Percentiles rank a stretch among this genome's conserved stretches.
These are phyloP conservation scores for Aspergillus floridensis DNA, from an alignment of 2,329 filamentous ascomycete genomes.

Conservation along the genomic window DNA sequence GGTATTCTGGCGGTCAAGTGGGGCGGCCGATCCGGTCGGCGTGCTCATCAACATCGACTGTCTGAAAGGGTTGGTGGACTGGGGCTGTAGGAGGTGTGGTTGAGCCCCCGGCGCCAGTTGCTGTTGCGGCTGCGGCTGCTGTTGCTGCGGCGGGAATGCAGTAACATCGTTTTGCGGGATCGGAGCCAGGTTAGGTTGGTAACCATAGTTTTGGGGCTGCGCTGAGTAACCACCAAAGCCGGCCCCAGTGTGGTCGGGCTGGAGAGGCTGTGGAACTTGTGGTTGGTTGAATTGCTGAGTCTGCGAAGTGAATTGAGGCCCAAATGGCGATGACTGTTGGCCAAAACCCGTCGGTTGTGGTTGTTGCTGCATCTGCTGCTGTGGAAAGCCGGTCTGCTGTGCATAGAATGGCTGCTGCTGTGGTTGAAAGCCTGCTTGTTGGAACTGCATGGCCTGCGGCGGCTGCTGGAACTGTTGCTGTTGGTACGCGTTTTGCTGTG, in stretches of 20 bases:
- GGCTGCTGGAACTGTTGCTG: conserved; percentile 31
- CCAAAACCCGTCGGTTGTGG: conserved; percentile 38
- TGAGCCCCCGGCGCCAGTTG: conserved; percentile 21
- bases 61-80: conserved; percentile 87
- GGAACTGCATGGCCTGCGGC: conserved; percentile 40
- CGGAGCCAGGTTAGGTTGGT: conserved; percentile 42
- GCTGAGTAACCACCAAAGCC: conserved; percentile 80
- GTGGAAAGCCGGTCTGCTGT: conserved; percentile 36
- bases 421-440: conserved; percentile 32
- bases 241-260: conserved; percentile 66
- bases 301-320: conserved; percentile 26
- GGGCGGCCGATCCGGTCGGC: conserved; percentile 50
- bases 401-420: conserved; percentile 22
- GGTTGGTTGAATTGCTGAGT: conserved; percentile 39
- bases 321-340: conserved; percentile 20
- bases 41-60: conserved; percentile 70
- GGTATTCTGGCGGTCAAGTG: conserved; percentile 64
- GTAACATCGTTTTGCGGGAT: conserved; percentile 52
- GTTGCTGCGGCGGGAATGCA: conserved; percentile 47
- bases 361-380: conserved; percentile 36
- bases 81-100: conserved; percentile 37
- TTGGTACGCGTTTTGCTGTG: conserved; percentile 40
- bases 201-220: conserved; percentile 60
- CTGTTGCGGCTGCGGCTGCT: conserved; percentile 40
- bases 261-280: conserved; percentile 49